Conservation (phyloP, 495 filamentous ascomycete genomes). For the Oleoguttula mirabilis region DNA sequence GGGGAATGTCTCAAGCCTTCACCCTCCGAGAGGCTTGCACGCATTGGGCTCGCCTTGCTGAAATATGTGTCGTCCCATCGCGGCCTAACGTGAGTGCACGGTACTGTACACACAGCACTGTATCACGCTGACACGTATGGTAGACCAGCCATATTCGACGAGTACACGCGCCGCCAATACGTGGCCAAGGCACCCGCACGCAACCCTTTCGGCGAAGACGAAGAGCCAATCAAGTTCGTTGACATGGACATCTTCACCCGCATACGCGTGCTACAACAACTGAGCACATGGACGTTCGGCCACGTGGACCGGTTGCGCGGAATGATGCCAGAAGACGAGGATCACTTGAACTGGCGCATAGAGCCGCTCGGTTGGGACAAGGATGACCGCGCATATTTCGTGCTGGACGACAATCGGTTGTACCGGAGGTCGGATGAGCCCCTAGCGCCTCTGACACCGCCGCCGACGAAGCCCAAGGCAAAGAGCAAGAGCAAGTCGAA, state of each 20-base stretch:
- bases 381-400: constrained; percentile 72
- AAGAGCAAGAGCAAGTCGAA: background rate
- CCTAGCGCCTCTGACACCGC: constrained; percentile 27
- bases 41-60: constrained; percentile 78
- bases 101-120: no score
- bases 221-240: constrained; percentile 56
- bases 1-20: constrained; percentile 69
- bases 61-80: constrained; percentile 91
- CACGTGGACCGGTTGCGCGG: constrained; percentile 77
- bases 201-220: constrained; percentile 80
- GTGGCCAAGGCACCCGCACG: constrained; percentile 62
- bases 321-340: constrained; percentile 71
- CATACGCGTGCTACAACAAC: constrained; percentile 78
- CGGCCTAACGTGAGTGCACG: constrained; percentile 62
- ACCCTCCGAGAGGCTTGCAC: constrained; percentile 56
- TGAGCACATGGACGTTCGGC: constrained; percentile 81
- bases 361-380: constrained; percentile 83
- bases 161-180: constrained; percentile 87
- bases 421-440: constrained; percentile 67
- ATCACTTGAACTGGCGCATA: constrained; percentile 65
- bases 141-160: constrained; percentile 82
- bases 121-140: constrained; percentile 7
- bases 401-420: constrained; percentile 86
- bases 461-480: background rate
- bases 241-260: constrained; percentile 78